Evolutionary conservation across 345 rosid species (phyloP).

Genomic region (Eucalyptus marginata): DNA sequence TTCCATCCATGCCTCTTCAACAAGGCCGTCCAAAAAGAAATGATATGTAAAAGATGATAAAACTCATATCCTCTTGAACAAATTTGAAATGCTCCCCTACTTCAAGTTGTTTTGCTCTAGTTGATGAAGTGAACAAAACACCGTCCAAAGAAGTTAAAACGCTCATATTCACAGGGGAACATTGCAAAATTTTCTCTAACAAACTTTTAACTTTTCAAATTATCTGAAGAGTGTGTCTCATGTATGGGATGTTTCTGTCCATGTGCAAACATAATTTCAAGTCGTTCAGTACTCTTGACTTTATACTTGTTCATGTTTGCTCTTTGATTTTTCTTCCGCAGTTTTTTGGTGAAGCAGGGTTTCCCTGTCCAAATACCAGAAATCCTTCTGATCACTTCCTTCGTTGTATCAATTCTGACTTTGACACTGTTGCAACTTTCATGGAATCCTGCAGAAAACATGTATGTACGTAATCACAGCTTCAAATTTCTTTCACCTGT

Average conservation of each 20-base stretch:
- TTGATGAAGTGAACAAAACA: not conserved
- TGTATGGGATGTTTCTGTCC: not conserved
- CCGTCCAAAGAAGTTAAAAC: not conserved
- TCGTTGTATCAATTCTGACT: constrained; percentile 58
- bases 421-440: constrained; percentile 39
- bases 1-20: not conserved
- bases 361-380: constrained; percentile 56
- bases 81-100: not conserved
- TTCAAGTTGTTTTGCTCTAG: not conserved
- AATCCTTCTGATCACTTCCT: constrained; percentile 78
- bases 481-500: not conserved
- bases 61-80: not conserved
- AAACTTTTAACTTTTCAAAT: not conserved
- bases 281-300: not conserved
- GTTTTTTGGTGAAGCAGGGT: constrained; percentile 71
- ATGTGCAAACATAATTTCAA: not conserved
- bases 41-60: not conserved
- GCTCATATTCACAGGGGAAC: not conserved
- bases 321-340: not conserved
- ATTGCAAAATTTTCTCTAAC: not conserved
- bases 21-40: not conserved
- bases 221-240: not conserved
- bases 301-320: not conserved
- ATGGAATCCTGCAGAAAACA: constrained; percentile 36
- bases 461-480: constrained; percentile 9